Evolutionary conservation across 164 flowering plant genomes (phyloP).

Genomic region (Berberis thunbergii): DNA sequence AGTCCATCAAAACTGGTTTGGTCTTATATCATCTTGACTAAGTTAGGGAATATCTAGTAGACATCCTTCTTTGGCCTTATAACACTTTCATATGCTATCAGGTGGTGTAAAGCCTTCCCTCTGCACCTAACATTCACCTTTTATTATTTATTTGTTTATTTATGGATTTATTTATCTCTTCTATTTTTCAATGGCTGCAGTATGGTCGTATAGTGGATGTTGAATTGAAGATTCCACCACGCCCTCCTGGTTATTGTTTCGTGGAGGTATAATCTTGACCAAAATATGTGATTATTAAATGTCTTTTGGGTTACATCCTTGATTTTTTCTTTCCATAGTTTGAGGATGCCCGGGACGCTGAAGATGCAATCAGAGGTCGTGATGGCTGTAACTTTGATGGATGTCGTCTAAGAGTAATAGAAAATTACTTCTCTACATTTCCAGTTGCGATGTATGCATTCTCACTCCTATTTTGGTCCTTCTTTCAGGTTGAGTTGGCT

Average conservation of each 20-base stretch:
- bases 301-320: not conserved
- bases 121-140: no score
- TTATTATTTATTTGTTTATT: no score
- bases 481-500: slow-evolving; percentile 87
- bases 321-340: slow-evolving; percentile 36
- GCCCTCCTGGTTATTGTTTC: slow-evolving; percentile 92
- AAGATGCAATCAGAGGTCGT: slow-evolving; percentile 96
- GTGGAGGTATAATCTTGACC: slow-evolving; percentile 57
- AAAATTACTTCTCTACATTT: not conserved
- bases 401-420: slow-evolving; percentile 69
- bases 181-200: not conserved
- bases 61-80: not conserved
- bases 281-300: not conserved
- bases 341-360: slow-evolving; percentile 88
- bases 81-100: not conserved
- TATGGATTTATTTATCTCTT: no score
- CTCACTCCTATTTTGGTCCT: slow-evolving; percentile 1
- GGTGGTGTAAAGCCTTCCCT: not conserved
- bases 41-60: not conserved
- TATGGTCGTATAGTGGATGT: slow-evolving; percentile 66
- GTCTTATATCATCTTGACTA: not conserved
- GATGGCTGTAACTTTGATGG: slow-evolving; percentile 97
- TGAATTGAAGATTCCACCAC: slow-evolving; percentile 94
- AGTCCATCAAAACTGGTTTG: no score
- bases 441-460: not conserved